Evolutionary conservation across 2,329 filamentous ascomycete species (phyloP).

Genomic region (Sclerotinia trifoliorum): DNA sequence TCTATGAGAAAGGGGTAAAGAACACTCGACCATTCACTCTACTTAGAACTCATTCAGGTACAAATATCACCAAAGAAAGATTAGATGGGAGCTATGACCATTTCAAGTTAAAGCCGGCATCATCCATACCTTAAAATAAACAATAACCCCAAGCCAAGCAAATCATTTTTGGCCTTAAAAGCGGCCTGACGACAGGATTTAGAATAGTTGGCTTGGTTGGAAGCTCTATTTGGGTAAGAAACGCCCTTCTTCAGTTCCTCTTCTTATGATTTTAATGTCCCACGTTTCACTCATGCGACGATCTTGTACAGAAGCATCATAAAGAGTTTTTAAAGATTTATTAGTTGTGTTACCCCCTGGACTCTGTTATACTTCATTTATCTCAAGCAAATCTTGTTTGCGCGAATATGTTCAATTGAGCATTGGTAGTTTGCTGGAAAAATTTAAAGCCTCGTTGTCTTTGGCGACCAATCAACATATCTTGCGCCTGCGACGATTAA

Average conservation of each 20-base stretch:
- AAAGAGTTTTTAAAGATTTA: slow-evolving; percentile 2
- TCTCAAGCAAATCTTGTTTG: slow-evolving; percentile 4
- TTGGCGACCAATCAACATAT: slow-evolving; percentile 10
- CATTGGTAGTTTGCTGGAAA: slow-evolving; percentile 15
- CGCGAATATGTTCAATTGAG: slow-evolving; percentile 21
- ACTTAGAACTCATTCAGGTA: not conserved
- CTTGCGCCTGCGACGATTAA: slow-evolving; percentile 30
- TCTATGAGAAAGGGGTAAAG: no score
- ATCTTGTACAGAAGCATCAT: slow-evolving; percentile 19
- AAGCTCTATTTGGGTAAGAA: slow-evolving; percentile 14
- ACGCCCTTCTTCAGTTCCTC: slow-evolving; percentile 17
- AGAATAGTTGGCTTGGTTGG: slow-evolving; percentile 20
- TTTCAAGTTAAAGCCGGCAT: slow-evolving; percentile 8
- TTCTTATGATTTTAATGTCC: slow-evolving; percentile 17
- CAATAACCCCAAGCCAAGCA: slow-evolving; percentile 8
- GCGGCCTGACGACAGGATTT: slow-evolving; percentile 8
- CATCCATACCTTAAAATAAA: not conserved
- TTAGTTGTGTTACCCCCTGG: not conserved
- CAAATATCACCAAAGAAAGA: not conserved
- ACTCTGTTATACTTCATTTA: slow-evolving; percentile 4
- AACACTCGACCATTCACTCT: not conserved
- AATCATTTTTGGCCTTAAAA: slow-evolving; percentile 15
- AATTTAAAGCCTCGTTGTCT: slow-evolving; percentile 27
- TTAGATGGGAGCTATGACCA: slow-evolving; percentile 7
- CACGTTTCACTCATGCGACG: slow-evolving; percentile 23